phyloP scores from a whole-genome alignment of 345 rosid species.

The Eucalyptus curtisii region DNA sequence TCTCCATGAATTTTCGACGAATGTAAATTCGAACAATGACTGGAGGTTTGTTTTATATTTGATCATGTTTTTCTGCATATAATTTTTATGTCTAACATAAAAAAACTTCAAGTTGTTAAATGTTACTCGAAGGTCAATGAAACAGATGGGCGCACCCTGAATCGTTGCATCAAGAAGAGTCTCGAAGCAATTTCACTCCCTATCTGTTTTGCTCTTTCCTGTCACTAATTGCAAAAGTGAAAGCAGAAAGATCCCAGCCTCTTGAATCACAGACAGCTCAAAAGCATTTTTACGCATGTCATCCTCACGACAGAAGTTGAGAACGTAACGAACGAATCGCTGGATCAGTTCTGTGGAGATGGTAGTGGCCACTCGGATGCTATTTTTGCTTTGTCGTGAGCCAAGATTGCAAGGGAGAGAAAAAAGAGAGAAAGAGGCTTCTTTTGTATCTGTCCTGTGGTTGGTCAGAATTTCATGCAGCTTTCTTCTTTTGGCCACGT shows the following conservation, averaged over 20 bases:
- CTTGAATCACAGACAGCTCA: background rate
- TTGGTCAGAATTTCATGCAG: background rate
- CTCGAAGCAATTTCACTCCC: background rate
- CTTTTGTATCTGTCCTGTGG: background rate
- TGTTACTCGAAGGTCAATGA: background rate
- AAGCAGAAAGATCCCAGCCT: background rate
- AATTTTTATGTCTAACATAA: background rate
- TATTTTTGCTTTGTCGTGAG: background rate
- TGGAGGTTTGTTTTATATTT: too few relatives aligned
- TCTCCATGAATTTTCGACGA: accelerated
- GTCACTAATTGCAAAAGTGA: background rate
- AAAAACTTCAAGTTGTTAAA: background rate
- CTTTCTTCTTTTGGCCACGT: background rate
- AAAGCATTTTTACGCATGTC: background rate
- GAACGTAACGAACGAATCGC: background rate
- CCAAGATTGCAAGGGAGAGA: background rate
- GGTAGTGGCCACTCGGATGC: background rate
- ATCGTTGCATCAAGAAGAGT: background rate
- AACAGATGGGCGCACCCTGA: background rate
- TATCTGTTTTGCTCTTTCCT: accelerated
- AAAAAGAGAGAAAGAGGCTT: background rate
- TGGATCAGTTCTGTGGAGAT: background rate
- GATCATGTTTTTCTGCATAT: accelerated
- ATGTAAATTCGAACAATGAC: accelerated
- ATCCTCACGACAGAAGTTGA: background rate